Evolutionary conservation across 2,329 filamentous ascomycete species (phyloP).

Genomic region (Scopulariopsis brevicaulis): DNA sequence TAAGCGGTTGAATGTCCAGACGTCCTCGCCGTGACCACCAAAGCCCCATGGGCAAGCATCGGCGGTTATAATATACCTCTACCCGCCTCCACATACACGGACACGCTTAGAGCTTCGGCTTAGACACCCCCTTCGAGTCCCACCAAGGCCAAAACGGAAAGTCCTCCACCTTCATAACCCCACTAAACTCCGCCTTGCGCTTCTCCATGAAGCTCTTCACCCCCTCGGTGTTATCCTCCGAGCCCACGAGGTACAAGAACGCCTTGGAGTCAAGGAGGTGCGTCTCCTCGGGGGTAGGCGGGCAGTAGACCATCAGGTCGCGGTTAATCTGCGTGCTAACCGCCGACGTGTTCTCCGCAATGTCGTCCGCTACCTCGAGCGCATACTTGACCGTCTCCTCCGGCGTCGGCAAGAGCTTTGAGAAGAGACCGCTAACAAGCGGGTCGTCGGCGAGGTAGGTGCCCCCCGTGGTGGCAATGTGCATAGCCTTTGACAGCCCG

Average conservation of each 20-base stretch:
- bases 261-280: slow-evolving; percentile 51
- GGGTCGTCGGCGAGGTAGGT: slow-evolving; percentile 4
- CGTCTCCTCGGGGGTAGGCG: slow-evolving; percentile 59
- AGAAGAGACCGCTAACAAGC: slow-evolving; percentile 6
- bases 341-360: slow-evolving; percentile 61
- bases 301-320: slow-evolving; percentile 19
- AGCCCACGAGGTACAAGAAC: slow-evolving; percentile 47
- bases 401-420: not conserved
- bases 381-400: slow-evolving; percentile 55
- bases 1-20: too few species aligned
- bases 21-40: too few species aligned
- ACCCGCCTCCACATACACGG: too few species aligned
- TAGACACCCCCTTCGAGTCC: not conserved
- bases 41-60: too few species aligned
- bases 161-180: not conserved
- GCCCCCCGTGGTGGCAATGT: slow-evolving; percentile 6
- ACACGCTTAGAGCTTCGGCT: slow-evolving; percentile 1
- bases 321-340: slow-evolving; percentile 8
- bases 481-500: slow-evolving; percentile 32
- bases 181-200: slow-evolving; percentile 21
- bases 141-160: slow-evolving; percentile 1
- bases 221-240: slow-evolving; percentile 66
- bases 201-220: slow-evolving; percentile 68
- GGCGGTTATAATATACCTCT: too few species aligned
- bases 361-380: slow-evolving; percentile 45